phyloP scores from a whole-genome alignment of 73 alveolate species.

The Symbiodinium pilosum region DNA sequence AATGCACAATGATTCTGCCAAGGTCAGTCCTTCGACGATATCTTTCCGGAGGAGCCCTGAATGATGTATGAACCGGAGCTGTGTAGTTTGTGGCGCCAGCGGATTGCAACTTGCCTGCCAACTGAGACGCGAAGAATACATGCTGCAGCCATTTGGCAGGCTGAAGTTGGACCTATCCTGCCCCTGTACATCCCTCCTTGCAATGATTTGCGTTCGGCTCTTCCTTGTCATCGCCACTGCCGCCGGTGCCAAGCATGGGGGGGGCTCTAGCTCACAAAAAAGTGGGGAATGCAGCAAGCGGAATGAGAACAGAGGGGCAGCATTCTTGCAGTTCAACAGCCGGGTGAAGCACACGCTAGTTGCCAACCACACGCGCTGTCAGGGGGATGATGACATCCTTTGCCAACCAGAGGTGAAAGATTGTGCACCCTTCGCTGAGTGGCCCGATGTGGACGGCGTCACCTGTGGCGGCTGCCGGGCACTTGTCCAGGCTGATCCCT shows the following conservation, averaged over 20 bases:
- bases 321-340: neutral
- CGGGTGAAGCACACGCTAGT: neutral
- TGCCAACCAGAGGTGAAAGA: neutral
- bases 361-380: neutral
- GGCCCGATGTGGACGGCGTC: constrained; percentile 83
- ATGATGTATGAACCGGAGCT: neutral
- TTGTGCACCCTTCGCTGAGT: constrained; percentile 14
- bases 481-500: neutral
- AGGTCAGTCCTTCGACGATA: constrained; percentile 10
- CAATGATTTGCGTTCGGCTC: neutral
- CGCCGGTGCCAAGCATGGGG: neutral
- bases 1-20: neutral
- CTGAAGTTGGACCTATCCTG: too few relatives aligned
- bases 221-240: neutral
- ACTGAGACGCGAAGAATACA: too few relatives aligned
- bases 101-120: too few relatives aligned
- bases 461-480: constrained; percentile 72
- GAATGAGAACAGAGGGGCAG: neutral
- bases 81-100: too few relatives aligned
- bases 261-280: neutral
- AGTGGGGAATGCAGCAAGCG: neutral
- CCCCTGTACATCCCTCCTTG: too few relatives aligned
- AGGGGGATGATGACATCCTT: neutral
- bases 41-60: neutral
- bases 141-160: too few relatives aligned